Base-by-base conservation (phyloP, 163 green algal species). In the Prototheca wickerhamii region DNA sequence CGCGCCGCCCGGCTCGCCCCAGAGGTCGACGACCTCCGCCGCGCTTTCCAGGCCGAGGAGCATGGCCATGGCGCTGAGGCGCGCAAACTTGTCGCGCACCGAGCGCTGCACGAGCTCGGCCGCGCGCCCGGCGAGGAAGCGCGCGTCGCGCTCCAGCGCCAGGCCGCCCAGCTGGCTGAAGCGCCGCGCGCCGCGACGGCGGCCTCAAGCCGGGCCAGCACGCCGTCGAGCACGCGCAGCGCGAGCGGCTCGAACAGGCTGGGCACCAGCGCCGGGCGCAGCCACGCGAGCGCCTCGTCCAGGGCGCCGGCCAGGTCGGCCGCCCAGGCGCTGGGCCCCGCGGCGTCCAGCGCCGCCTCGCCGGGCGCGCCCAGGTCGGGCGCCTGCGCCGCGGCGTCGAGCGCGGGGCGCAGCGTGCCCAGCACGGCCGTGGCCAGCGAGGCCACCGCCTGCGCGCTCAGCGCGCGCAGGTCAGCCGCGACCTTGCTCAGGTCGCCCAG, bases 121-220 rank as follows among this genome's bases (percentile, higher is more conserved):
- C 20, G 83, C 55, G 29, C 73, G 67, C 28, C 50, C 66, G 60
- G 56, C 75, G 18, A 96, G 70, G 26, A 71, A 65, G 26, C 90
- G 72, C 30, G 89, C 74, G 72, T 97, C 87, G 5, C 86, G 73
- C 59, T 97, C 90, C 60, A 98, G 78, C 74, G 93, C 83, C 65
- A 98, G 75, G 2, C 91, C 92, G 20, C 92, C 91, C 60, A 98
- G 82, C 78, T 96, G 92, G 58, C 82, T 96, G 80, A 98, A 98
- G 31, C 61, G 65, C 75, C 15, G 64, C 54, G 49, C 94, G 69
- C 30, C 23, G 29, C 28, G 29, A 54, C 23, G 46, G 84, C 61
- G 4, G 85, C 87, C 61, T 94, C 87, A 35, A 94, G 30, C 3
- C 84, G 61, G 50, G 85, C 73, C 55, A 89, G 60, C 15, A 94